These are phyloP conservation scores for Colletotrichum nymphaeae DNA, from an alignment of 2,329 filamentous ascomycete species.

Conservation along the genomic window DNA sequence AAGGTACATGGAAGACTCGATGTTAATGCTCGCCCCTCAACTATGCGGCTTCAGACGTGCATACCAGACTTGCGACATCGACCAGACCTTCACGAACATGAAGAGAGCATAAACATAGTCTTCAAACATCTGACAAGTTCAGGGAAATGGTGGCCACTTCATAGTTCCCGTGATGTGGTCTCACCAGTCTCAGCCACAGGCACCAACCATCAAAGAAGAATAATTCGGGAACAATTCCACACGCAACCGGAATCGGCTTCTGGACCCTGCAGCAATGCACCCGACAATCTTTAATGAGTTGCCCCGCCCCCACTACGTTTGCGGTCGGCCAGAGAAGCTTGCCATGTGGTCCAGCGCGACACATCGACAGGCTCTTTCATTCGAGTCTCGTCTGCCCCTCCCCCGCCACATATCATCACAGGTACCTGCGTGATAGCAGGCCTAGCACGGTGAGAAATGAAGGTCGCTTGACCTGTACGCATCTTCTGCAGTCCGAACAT, in stretches of 20 bases:
- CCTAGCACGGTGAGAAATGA: not conserved
- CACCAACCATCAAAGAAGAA: not conserved
- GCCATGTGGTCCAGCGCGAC: conserved; percentile 31
- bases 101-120: not conserved
- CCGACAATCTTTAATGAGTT: not conserved
- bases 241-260: conserved; percentile 11
- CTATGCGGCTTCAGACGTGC: not conserved
- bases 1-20: too few relatives aligned
- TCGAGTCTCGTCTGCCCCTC: not conserved
- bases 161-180: not conserved
- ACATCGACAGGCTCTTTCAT: conserved; percentile 19
- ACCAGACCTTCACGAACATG: not conserved
- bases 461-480: not conserved
- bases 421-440: not conserved
- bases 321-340: conserved; percentile 21
- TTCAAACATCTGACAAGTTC: too few relatives aligned
- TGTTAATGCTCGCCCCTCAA: not conserved
- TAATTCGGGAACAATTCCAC: not conserved
- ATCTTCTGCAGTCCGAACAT: not conserved
- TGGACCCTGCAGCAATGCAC: conserved; percentile 25
- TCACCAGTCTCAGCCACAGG: not conserved
- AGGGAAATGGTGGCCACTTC: not conserved
- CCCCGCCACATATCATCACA: not conserved
- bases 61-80: not conserved
- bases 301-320: conserved; percentile 6